A percentile compares a stretch with the other conserved stretches of the same genome.
Conservation (phyloP, 371 early-diverging fungal genomes). For the Lichtheimia ornata region DNA sequence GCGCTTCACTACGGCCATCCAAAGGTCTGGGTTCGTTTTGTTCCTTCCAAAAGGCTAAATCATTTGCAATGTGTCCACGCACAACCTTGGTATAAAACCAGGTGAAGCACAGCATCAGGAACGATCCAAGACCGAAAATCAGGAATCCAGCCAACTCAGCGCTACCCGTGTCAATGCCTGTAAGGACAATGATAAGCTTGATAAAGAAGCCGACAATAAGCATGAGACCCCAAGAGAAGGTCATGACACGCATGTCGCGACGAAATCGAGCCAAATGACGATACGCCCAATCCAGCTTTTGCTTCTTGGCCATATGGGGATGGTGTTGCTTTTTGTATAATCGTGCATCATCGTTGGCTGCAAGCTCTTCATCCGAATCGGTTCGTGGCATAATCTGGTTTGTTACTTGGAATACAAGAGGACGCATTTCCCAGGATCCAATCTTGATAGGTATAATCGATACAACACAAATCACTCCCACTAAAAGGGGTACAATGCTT, state of each 20-base stretch:
- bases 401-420: constrained; percentile 37
- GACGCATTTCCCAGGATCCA: constrained; percentile 35
- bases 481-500: constrained; percentile 31
- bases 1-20: constrained; percentile 23
- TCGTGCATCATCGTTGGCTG: constrained; percentile 26
- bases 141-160: constrained; percentile 31
- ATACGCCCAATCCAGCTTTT: constrained; percentile 34
- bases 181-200: constrained; percentile 40
- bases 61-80: constrained; percentile 25
- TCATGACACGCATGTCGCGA: constrained; percentile 48
- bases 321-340: not conserved
- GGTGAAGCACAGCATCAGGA: constrained; percentile 35
- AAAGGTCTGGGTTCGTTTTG: constrained; percentile 19
- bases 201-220: constrained; percentile 37
- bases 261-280: constrained; percentile 39
- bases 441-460: constrained; percentile 39
- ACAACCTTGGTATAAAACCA: constrained; percentile 43
- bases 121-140: constrained; percentile 37
- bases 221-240: constrained; percentile 41
- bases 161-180: constrained; percentile 24
- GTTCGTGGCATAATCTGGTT: constrained; percentile 47
- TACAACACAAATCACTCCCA: constrained; percentile 38
- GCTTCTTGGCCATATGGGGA: constrained; percentile 13
- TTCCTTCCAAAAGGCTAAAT: constrained; percentile 33
- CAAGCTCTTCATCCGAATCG: constrained; percentile 22